These are phyloP conservation scores for Xerocomellus dryophilus DNA, from an alignment of 768 basidiomycete genomes.

Conservation along the genomic window DNA sequence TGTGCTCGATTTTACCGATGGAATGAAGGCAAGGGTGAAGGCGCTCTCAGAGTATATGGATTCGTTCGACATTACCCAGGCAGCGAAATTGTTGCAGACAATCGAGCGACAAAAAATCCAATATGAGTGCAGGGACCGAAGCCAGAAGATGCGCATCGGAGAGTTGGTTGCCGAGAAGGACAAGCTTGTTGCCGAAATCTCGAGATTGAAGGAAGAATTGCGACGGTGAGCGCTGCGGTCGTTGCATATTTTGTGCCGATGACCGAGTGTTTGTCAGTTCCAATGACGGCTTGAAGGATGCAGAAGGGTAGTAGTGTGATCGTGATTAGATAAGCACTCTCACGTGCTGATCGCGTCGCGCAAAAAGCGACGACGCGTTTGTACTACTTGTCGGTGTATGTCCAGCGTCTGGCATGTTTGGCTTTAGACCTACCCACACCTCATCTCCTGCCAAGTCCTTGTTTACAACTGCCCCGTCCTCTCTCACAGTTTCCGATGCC, in stretches of 20 bases:
- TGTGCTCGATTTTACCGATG: conserved; percentile 24
- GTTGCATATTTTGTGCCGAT: background rate
- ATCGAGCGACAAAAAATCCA: conserved; percentile 24
- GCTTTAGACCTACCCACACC: conserved; percentile 46
- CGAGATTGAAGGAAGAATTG: conserved; percentile 16
- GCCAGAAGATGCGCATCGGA: conserved; percentile 23
- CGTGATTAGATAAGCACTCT: conserved; percentile 26
- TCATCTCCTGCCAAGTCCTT: conserved; percentile 44
- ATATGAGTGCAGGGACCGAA: conserved; percentile 21
- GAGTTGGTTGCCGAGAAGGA: conserved; percentile 21
- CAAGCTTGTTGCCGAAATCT: conserved; percentile 12
- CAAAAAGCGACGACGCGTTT: conserved; percentile 17
- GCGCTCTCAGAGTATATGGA: conserved; percentile 25
- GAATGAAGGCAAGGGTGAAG: conserved; percentile 23
- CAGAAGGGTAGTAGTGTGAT: background rate
- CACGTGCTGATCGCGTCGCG: conserved; percentile 30
- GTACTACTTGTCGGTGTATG: background rate
- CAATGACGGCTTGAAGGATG: conserved; percentile 12
- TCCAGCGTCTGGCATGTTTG: conserved; percentile 35
- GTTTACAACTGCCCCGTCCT: conserved; percentile 14
- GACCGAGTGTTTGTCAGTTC: background rate
- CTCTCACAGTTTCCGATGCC: conserved; percentile 28
- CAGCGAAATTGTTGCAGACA: conserved; percentile 11
- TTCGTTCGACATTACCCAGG: conserved; percentile 25
- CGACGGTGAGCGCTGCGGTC: conserved; percentile 8